phyloP scores from a whole-genome alignment of 2,329 filamentous ascomycete genomes.

The Penicillium hordei region DNA sequence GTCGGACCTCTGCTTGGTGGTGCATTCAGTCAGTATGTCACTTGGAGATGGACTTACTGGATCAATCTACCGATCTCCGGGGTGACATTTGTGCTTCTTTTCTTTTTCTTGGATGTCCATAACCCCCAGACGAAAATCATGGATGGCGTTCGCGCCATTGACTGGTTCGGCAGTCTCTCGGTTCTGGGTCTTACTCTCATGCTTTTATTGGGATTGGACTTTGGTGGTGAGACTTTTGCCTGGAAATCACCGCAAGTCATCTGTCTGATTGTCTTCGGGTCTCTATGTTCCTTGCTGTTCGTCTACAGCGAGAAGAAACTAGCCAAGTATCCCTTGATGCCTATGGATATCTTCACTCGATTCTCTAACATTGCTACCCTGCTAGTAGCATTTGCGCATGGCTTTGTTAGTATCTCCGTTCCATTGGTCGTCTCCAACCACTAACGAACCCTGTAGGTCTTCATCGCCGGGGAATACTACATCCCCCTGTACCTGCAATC shows the following conservation, averaged over 20 bases:
- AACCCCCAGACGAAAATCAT: conserved; percentile 53
- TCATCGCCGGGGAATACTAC: conserved; percentile 68
- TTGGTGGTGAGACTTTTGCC: conserved; percentile 54
- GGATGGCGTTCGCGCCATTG: conserved; percentile 53
- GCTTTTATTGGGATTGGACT: conserved; percentile 55
- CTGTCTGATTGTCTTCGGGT: conserved; percentile 54
- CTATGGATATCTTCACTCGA: conserved; percentile 59
- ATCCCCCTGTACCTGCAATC: conserved; percentile 73
- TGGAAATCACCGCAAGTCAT: conserved; percentile 58
- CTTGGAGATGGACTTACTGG: conserved; percentile 58
- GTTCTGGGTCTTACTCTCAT: conserved; percentile 54
- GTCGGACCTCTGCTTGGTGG: conserved; percentile 56
- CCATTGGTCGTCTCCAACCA: not conserved
- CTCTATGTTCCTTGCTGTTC: conserved; percentile 52
- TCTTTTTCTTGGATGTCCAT: conserved; percentile 56
- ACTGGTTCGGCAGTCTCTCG: conserved; percentile 55
- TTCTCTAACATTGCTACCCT: conserved; percentile 60
- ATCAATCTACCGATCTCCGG: conserved; percentile 56
- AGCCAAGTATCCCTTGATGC: conserved; percentile 68
- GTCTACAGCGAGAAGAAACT: conserved; percentile 63
- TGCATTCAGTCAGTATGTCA: conserved; percentile 44
- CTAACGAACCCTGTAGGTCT: conserved; percentile 48
- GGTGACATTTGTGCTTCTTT: conserved; percentile 49
- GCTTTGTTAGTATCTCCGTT: conserved; percentile 36
- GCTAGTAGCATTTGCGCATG: conserved; percentile 49